These are phyloP conservation scores for Trifolium pratense DNA, from an alignment of 306 rosid genomes.

Conservation along the genomic window DNA sequence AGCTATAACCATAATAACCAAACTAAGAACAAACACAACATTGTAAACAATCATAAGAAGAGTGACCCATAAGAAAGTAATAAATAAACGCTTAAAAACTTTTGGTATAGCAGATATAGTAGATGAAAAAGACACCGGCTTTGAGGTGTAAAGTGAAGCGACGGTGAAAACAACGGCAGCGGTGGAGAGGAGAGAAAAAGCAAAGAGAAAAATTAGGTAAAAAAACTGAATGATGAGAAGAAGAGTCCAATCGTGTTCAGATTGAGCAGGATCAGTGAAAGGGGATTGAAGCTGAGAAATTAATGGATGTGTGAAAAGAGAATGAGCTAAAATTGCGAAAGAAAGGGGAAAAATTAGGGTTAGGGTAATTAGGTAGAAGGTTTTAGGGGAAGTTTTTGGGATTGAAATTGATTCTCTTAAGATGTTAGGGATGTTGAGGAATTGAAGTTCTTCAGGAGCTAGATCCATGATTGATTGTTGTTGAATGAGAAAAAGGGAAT, in stretches of 20 bases:
- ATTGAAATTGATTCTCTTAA: slow-evolving; percentile 75
- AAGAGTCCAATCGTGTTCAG: slow-evolving; percentile 74
- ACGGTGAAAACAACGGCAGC: slow-evolving; percentile 96
- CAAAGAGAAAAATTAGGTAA: slow-evolving; percentile 88
- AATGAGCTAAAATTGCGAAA: slow-evolving; percentile 87
- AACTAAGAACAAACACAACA: slow-evolving; percentile 51
- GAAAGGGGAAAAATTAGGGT: slow-evolving; percentile 88
- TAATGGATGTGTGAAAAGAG: slow-evolving; percentile 89
- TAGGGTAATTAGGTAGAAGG: slow-evolving; percentile 82
- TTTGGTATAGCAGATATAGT: slow-evolving; percentile 86
- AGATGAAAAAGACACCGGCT: slow-evolving; percentile 74
- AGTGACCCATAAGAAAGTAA: slow-evolving; percentile 82
- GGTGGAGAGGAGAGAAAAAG: slow-evolving; percentile 92
- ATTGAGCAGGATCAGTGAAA: slow-evolving; percentile 57
- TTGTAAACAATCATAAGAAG: slow-evolving; percentile 76
- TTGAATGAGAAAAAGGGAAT: background rate
- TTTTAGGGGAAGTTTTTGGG: slow-evolving; percentile 78
- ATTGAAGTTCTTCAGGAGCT: slow-evolving; percentile 84
- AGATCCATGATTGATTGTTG: slow-evolving; percentile 65
- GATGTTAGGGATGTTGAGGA: slow-evolving; percentile 58
- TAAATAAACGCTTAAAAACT: slow-evolving; percentile 80
- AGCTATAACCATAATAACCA: slow-evolving; percentile 60
- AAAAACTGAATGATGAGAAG: slow-evolving; percentile 76
- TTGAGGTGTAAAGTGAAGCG: slow-evolving; percentile 88
- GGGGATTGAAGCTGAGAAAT: slow-evolving; percentile 69